These are phyloP conservation scores for Cystofilobasidium ferigula DNA, from an alignment of 768 basidiomycete genomes.

Conservation along the genomic window DNA sequence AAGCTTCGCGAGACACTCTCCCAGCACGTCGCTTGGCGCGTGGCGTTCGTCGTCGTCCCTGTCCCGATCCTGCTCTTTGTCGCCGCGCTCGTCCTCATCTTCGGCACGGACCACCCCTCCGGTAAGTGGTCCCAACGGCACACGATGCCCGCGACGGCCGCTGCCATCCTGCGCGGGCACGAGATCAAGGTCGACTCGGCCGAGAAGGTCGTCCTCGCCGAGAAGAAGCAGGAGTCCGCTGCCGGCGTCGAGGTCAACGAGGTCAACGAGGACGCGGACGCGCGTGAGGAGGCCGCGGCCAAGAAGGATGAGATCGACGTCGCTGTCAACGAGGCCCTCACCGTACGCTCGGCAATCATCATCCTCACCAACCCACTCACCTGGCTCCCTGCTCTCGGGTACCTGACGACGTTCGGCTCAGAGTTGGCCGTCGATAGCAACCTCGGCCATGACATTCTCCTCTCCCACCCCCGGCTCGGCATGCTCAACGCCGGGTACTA, in stretches of 20 bases:
- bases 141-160: constrained; percentile 37
- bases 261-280: constrained; percentile 25
- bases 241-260: constrained; percentile 27
- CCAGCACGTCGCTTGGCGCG: constrained; percentile 47
- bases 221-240: constrained; percentile 33
- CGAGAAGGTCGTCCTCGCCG: constrained; percentile 27
- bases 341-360: constrained; percentile 34
- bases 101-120: constrained; percentile 45
- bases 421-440: constrained; percentile 52
- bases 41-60: constrained; percentile 50
- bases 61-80: constrained; percentile 45
- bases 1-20: constrained; percentile 33
- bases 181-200: constrained; percentile 31
- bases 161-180: constrained; percentile 29
- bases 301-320: constrained; percentile 41
- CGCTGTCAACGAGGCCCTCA: constrained; percentile 45
- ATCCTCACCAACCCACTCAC: constrained; percentile 44
- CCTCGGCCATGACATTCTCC: constrained; percentile 45
- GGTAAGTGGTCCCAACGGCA: constrained; percentile 49
- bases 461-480: constrained; percentile 40
- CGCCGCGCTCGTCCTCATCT: constrained; percentile 42
- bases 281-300: constrained; percentile 20
- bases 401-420: constrained; percentile 50
- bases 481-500: constrained; percentile 49
- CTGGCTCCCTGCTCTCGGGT: constrained; percentile 50